These are phyloP conservation scores for Suhomyces sp. DNA, from an alignment of 805 yeast species.

Conservation along the genomic window DNA sequence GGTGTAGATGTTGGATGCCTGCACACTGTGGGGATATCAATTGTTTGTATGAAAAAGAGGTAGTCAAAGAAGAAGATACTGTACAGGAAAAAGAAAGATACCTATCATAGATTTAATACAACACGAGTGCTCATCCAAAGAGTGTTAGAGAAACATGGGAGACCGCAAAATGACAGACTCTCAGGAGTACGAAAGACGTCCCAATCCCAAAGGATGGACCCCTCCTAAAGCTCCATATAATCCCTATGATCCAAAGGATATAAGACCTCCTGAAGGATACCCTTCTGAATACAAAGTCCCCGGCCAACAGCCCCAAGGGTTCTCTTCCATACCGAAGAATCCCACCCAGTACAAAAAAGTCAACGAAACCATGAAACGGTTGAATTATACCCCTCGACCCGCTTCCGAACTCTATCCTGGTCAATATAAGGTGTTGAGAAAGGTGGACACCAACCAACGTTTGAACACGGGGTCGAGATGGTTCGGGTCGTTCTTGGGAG, in stretches of 20 bases:
- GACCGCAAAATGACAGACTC: not conserved
- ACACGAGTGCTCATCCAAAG: too few relatives aligned
- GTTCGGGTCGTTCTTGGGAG: slow-evolving; percentile 52
- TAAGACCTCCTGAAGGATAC: slow-evolving; percentile 79
- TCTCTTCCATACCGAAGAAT: slow-evolving; percentile 59
- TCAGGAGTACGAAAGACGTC: slow-evolving; percentile 52
- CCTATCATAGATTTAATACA: too few relatives aligned
- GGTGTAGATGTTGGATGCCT: too few relatives aligned
- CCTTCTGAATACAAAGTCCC: slow-evolving; percentile 80
- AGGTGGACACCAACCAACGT: slow-evolving; percentile 50
- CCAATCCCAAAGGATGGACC: slow-evolving; percentile 77
- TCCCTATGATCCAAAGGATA: slow-evolving; percentile 77
- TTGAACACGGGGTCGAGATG: slow-evolving; percentile 62
- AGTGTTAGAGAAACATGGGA: too few relatives aligned
- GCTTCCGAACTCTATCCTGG: slow-evolving; percentile 73
- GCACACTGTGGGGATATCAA: too few relatives aligned
- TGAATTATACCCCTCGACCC: slow-evolving; percentile 80
- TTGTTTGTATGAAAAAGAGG: too few relatives aligned
- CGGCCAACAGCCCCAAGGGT: slow-evolving; percentile 53
- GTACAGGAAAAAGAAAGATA: too few relatives aligned
- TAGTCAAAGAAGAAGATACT: too few relatives aligned
- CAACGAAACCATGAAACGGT: slow-evolving; percentile 68
- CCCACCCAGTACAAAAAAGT: slow-evolving; percentile 67
- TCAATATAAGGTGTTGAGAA: slow-evolving; percentile 66
- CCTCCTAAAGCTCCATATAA: slow-evolving; percentile 84